phyloP scores from a whole-genome alignment of 2,329 filamentous ascomycete species.

The Phyllosticta paracitricarpa region DNA sequence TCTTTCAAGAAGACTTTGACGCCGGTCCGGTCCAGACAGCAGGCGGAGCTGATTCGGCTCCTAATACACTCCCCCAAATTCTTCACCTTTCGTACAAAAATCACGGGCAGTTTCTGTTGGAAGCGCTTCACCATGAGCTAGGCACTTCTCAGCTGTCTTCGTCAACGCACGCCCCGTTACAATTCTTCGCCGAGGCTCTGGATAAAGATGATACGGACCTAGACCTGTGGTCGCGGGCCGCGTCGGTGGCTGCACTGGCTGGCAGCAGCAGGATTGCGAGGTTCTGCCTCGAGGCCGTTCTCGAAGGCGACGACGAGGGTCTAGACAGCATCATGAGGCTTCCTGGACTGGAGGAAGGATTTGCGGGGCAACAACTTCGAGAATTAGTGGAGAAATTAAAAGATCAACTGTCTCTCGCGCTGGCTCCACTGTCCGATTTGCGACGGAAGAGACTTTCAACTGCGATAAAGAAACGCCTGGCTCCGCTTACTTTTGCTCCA shows the following conservation, averaged over 20 bases:
- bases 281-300: conserved; percentile 53
- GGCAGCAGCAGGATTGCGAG: conserved; percentile 49
- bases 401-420: conserved; percentile 45
- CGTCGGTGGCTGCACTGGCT: conserved; percentile 47
- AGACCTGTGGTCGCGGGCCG: conserved; percentile 53
- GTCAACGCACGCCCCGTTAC: conserved; percentile 28
- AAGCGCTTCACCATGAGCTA: conserved; percentile 50
- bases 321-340: conserved; percentile 44
- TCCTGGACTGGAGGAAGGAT: conserved; percentile 48
- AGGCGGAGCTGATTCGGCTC: conserved; percentile 60
- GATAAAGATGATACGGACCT: conserved; percentile 56
- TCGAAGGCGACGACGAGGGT: conserved; percentile 51
- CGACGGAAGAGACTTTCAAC: conserved; percentile 42
- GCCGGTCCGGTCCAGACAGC: conserved; percentile 36
- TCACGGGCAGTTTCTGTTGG: conserved; percentile 82
- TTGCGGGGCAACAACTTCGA: conserved; percentile 43
- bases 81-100: conserved; percentile 94
- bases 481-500: conserved; percentile 39
- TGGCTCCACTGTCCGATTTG: conserved; percentile 40
- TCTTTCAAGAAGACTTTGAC: conserved; percentile 29
- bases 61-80: conserved; percentile 76
- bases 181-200: conserved; percentile 50
- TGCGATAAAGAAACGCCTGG: conserved; percentile 43
- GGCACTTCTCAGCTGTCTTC: conserved; percentile 26
- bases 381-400: conserved; percentile 40